phyloP scores from a whole-genome alignment of 805 yeast species.

The Pichia kluyveri region DNA sequence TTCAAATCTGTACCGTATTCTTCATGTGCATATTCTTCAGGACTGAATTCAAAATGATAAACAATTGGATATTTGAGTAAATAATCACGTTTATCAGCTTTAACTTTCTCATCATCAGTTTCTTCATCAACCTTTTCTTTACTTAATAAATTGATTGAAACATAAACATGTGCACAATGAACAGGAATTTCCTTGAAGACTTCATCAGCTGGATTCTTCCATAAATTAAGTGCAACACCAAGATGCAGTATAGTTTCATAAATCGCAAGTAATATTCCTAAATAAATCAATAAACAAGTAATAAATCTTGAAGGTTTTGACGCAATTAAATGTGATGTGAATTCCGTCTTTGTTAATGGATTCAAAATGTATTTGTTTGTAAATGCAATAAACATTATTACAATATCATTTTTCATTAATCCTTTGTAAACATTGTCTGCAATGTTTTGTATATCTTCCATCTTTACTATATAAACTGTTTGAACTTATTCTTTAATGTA shows the following conservation, averaged over 20 bases:
- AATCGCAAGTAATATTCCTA: conserved; percentile 11
- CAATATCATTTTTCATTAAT: not conserved
- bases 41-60: conserved; percentile 72
- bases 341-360: conserved; percentile 9
- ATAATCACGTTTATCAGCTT: not conserved
- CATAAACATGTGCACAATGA: conserved; percentile 68
- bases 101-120: no score
- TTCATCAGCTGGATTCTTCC: conserved; percentile 34
- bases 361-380: conserved; percentile 11
- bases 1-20: conserved; percentile 63
- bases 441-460: not conserved
- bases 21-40: conserved; percentile 69
- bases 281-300: conserved; percentile 20
- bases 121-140: conserved; percentile 1
- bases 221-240: conserved; percentile 18
- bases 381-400: conserved; percentile 3
- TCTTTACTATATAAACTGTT: no score
- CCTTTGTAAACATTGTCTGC: not conserved
- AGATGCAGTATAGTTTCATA: conserved; percentile 19
- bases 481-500: no score
- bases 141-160: conserved; percentile 37
- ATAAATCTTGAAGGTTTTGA: conserved; percentile 17
- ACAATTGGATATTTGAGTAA: conserved; percentile 31
- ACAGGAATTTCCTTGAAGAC: conserved; percentile 65
- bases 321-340: conserved; percentile 17